phyloP scores from a whole-genome alignment of 805 yeast species.

The Teunomyces pallodes region DNA sequence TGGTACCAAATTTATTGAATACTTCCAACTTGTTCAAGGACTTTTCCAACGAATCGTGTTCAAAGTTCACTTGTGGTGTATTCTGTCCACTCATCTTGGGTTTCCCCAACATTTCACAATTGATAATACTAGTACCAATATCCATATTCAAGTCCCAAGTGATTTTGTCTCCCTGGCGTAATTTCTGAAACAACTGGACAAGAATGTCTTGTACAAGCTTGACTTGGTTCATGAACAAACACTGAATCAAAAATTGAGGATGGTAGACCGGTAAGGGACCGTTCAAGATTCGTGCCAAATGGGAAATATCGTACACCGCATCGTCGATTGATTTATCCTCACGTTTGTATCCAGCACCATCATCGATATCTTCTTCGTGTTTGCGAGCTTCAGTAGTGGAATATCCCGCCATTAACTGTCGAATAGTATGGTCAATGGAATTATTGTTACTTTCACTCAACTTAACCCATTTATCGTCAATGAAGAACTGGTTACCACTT shows the following conservation, averaged over 20 bases:
- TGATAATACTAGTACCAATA: constrained; percentile 15
- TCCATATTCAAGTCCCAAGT: constrained; percentile 35
- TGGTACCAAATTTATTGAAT: constrained; percentile 32
- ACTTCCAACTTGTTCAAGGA: constrained; percentile 4
- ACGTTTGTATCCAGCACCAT: constrained; percentile 24
- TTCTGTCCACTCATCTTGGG: constrained; percentile 1
- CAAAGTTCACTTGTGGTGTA: constrained; percentile 1
- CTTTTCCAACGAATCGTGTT: constrained; percentile 2
- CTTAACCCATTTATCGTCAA: constrained; percentile 63
- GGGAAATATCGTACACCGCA: constrained; percentile 49
- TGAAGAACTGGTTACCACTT: constrained; percentile 83
- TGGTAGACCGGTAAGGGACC: constrained; percentile 91
- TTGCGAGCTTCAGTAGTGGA: constrained; percentile 5
- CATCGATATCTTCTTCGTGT: constrained; percentile 4
- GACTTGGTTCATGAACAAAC: constrained; percentile 60
- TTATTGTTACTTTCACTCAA: constrained; percentile 23
- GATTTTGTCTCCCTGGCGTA: constrained; percentile 41
- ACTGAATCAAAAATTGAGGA: constrained; percentile 82
- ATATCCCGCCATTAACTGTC: constrained; percentile 36
- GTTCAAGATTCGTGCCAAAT: constrained; percentile 72
- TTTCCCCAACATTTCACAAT: constrained; percentile 1
- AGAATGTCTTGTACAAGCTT: constrained; percentile 57
- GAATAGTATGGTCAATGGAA: constrained; percentile 53
- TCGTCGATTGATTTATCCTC: constrained; percentile 12
- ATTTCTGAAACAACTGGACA: constrained; percentile 46